phyloP scores from a whole-genome alignment of 192 early-diverging fungal genomes.

The Coemansia sp. region DNA sequence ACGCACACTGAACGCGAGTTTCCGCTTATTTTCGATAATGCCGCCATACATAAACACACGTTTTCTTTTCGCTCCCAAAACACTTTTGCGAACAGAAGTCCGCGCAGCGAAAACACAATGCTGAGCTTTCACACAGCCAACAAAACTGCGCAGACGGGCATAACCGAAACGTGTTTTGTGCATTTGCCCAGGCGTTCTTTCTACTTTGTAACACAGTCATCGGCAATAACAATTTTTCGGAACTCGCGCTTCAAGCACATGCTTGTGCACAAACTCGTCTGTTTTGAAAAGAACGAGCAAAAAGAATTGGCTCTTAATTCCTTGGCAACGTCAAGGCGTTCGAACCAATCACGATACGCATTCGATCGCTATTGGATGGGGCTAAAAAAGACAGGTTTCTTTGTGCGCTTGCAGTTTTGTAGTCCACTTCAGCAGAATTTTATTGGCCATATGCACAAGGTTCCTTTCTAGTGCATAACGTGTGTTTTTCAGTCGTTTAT shows the following conservation, averaged over 20 bases:
- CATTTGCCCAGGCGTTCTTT: background rate
- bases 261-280: background rate
- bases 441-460: background rate
- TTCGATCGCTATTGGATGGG: background rate
- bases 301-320: background rate
- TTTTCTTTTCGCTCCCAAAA: background rate
- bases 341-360: no score
- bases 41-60: background rate
- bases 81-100: no score
- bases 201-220: background rate
- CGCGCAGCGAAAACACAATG: no score
- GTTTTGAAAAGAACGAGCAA: background rate
- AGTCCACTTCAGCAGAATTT: background rate
- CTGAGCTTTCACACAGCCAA: no score
- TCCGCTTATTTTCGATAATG: background rate
- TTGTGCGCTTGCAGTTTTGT: background rate
- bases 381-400: background rate
- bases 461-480: background rate
- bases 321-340: background rate
- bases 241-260: background rate
- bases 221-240: conserved; percentile 1
- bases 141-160: background rate
- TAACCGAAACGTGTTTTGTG: background rate
- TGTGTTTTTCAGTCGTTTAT: background rate
- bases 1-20: background rate